Evolutionary conservation across 208 protist genomes (phyloP).

Genomic region (Vickermania ingenoplastis): DNA sequence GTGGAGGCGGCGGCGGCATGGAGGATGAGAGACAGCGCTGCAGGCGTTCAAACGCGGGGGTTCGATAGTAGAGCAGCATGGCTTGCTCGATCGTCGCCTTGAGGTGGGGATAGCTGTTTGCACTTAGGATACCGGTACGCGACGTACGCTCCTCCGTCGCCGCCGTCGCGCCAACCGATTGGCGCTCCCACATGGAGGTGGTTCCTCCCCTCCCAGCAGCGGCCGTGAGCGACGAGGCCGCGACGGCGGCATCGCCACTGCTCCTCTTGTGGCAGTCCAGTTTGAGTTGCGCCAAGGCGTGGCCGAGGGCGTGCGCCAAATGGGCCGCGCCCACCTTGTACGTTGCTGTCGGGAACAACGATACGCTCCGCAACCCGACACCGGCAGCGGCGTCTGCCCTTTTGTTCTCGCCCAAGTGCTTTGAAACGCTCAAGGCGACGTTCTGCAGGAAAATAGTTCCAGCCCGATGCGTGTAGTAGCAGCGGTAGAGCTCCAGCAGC

Average conservation of each 20-base stretch:
- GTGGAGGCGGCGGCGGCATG: too few species aligned
- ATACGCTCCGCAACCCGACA: too few species aligned
- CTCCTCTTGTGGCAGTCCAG: neutral
- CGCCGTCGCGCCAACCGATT: neutral
- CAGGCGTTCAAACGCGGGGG: neutral
- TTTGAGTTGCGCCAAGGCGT: neutral
- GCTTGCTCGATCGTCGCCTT: neutral
- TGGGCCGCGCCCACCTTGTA: too few species aligned
- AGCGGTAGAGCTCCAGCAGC: neutral
- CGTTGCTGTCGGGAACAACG: too few species aligned
- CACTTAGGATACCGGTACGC: neutral
- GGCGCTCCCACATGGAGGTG: neutral
- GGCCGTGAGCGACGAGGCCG: neutral
- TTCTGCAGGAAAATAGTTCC: too few species aligned
- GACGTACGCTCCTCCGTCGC: neutral
- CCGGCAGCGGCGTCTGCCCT: too few species aligned
- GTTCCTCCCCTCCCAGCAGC: too few species aligned
- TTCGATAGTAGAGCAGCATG: neutral
- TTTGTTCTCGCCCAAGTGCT: too few species aligned
- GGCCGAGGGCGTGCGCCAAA: neutral
- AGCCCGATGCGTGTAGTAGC: neutral
- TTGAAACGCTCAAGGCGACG: too few species aligned
- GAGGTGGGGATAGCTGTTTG: neutral
- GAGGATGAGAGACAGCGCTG: neutral
- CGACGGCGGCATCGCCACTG: neutral